Percentiles rank a stretch among this genome's conserved stretches.
Evolutionary conservation across 495 filamentous ascomycete species (phyloP).

Genomic region (Parathielavia appendiculata): DNA sequence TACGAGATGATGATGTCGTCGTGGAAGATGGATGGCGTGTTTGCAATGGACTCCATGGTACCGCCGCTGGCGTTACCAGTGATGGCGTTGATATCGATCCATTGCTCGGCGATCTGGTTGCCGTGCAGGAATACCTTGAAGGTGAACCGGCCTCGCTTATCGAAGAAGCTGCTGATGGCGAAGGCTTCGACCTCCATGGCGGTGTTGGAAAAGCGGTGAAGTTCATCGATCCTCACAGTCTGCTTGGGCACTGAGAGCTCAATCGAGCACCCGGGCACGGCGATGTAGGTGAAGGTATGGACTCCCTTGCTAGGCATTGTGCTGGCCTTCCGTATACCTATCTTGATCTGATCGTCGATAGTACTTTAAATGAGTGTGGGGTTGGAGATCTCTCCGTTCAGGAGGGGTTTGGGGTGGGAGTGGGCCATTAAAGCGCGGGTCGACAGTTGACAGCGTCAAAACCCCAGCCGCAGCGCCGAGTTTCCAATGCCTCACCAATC

Average conservation of each 20-base stretch:
- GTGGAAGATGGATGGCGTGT: constrained; percentile 38
- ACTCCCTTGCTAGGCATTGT: constrained; percentile 52
- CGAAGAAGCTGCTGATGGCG: constrained; percentile 40
- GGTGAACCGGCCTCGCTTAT: constrained; percentile 44
- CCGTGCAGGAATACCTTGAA: constrained; percentile 43
- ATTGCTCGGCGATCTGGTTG: constrained; percentile 35
- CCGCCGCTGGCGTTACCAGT: constrained; percentile 45
- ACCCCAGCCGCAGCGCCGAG: background rate
- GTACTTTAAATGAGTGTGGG: background rate
- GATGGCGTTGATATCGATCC: constrained; percentile 45
- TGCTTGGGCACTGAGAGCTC: constrained; percentile 44
- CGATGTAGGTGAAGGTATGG: constrained; percentile 45
- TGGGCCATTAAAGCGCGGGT: background rate
- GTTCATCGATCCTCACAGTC: constrained; percentile 30
- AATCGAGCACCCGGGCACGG: constrained; percentile 39
- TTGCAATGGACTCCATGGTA: constrained; percentile 44
- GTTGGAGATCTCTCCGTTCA: background rate
- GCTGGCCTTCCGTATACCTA: background rate
- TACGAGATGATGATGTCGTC: constrained; percentile 37
- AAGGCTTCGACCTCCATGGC: constrained; percentile 45
- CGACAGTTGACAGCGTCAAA: background rate
- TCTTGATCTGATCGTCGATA: background rate
- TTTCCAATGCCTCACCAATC: background rate
- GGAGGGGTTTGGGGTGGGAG: background rate
- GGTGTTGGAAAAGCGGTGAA: constrained; percentile 35